Conservation (phyloP, 805 yeast genomes). For the Metschnikowia henanensis region DNA sequence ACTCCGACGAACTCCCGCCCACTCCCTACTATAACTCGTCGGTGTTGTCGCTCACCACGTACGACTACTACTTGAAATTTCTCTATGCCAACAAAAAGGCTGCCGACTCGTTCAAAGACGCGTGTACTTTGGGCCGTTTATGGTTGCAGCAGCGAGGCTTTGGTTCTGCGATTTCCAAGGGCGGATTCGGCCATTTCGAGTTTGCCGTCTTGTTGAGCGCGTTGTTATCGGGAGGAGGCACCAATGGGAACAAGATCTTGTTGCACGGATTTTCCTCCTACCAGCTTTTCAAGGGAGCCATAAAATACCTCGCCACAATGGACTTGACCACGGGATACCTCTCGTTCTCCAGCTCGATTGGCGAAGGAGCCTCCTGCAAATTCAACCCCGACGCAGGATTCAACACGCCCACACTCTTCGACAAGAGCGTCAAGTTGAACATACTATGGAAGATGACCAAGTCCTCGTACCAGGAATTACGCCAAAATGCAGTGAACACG, state of each 20-base stretch:
- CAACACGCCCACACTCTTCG: slow-evolving; percentile 73
- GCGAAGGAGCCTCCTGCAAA: slow-evolving; percentile 41
- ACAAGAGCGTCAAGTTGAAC: slow-evolving; percentile 74
- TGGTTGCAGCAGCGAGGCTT: slow-evolving; percentile 92
- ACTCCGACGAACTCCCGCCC: slow-evolving; percentile 51
- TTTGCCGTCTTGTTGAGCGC: slow-evolving; percentile 81
- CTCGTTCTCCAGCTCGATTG: slow-evolving; percentile 59
- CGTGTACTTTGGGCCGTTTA: slow-evolving; percentile 79
- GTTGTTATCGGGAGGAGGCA: slow-evolving; percentile 80
- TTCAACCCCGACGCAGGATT: slow-evolving; percentile 58
- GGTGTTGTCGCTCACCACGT: slow-evolving; percentile 64
- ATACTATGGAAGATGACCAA: slow-evolving; percentile 78
- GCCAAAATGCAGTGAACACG: slow-evolving; percentile 68
- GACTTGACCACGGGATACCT: slow-evolving; percentile 67
- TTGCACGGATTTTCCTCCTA: slow-evolving; percentile 89
- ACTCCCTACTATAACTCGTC: slow-evolving; percentile 90
- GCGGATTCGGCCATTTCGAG: slow-evolving; percentile 94
- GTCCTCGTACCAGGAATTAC: slow-evolving; percentile 61
- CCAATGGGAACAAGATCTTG: slow-evolving; percentile 70
- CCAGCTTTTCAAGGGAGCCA: slow-evolving; percentile 88
- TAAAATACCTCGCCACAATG: slow-evolving; percentile 78
- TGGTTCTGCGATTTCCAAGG: slow-evolving; percentile 56
- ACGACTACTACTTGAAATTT: slow-evolving; percentile 70
- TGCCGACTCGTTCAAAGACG: slow-evolving; percentile 82
- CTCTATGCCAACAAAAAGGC: slow-evolving; percentile 73